Conservation (phyloP, 2,329 filamentous ascomycete species). For the Stylonectria norvegica region DNA sequence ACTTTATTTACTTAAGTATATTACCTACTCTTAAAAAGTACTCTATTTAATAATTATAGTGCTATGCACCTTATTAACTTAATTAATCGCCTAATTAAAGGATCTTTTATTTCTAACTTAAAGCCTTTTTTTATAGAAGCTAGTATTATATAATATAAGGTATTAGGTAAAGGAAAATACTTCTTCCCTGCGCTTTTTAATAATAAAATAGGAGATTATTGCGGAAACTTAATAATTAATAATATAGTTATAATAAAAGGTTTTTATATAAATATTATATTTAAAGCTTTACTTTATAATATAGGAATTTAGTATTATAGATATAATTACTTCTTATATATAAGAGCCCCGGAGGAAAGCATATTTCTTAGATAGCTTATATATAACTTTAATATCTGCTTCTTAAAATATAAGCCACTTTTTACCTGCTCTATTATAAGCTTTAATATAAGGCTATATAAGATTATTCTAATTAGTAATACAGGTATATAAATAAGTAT, state of each 20-base stretch:
- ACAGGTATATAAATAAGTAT: background rate
- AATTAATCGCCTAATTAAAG: background rate
- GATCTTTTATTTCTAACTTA: too few species aligned
- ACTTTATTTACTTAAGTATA: background rate
- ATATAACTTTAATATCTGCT: background rate
- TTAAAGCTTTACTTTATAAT: background rate
- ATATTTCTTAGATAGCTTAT: background rate
- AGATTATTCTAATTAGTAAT: background rate
- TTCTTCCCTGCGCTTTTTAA: too few species aligned
- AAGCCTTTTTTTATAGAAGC: background rate
- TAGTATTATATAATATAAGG: background rate
- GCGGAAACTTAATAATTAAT: background rate
- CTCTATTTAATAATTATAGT: background rate
- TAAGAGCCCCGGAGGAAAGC: background rate
- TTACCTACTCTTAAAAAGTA: too few species aligned
- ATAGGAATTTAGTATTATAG: background rate
- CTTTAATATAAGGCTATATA: background rate
- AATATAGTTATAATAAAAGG: background rate
- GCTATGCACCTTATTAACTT: background rate
- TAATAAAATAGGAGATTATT: background rate
- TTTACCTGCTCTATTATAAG: background rate
- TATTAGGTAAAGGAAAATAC: background rate
- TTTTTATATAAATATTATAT: background rate
- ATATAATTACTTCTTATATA: too few species aligned
- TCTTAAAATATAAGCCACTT: background rate